Percentiles rank a stretch among this genome's conserved stretches.
Conservation (phyloP, 1,139 yeast species). For the Yamadazyma trypodendri region DNA sequence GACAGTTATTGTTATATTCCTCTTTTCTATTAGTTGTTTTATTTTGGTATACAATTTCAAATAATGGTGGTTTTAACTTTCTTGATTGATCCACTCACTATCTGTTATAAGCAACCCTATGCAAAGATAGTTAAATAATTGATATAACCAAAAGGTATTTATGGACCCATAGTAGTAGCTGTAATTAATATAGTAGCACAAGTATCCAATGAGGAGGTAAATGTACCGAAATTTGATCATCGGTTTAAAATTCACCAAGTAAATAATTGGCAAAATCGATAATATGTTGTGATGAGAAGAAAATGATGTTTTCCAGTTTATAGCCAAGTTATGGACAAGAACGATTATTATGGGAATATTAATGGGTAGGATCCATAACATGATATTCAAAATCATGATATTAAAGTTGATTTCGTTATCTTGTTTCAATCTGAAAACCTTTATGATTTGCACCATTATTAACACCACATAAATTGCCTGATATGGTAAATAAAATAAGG, state of each 20-base stretch:
- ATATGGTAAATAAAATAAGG: conserved; percentile 60
- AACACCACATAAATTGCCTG: conserved; percentile 71
- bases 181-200: conserved; percentile 52
- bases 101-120: conserved; percentile 8
- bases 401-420: conserved; percentile 46
- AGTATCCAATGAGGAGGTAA: conserved; percentile 22
- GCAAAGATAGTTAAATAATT: conserved; percentile 56
- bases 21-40: background rate
- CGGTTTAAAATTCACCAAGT: conserved; percentile 26
- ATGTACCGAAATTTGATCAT: conserved; percentile 10
- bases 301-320: conserved; percentile 73
- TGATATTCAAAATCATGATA: conserved; percentile 51
- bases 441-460: conserved; percentile 50
- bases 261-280: conserved; percentile 62
- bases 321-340: conserved; percentile 64
- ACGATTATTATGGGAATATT: conserved; percentile 69
- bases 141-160: conserved; percentile 70
- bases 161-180: conserved; percentile 64
- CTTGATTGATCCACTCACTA: conserved; percentile 4
- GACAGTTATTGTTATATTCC: conserved; percentile 3
- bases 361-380: conserved; percentile 69
- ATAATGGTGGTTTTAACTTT: background rate
- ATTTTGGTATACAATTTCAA: background rate
- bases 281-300: conserved; percentile 73
- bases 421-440: conserved; percentile 34